Conservation (phyloP, 2,329 filamentous ascomycete genomes). For the Aspergillus unguis region DNA sequence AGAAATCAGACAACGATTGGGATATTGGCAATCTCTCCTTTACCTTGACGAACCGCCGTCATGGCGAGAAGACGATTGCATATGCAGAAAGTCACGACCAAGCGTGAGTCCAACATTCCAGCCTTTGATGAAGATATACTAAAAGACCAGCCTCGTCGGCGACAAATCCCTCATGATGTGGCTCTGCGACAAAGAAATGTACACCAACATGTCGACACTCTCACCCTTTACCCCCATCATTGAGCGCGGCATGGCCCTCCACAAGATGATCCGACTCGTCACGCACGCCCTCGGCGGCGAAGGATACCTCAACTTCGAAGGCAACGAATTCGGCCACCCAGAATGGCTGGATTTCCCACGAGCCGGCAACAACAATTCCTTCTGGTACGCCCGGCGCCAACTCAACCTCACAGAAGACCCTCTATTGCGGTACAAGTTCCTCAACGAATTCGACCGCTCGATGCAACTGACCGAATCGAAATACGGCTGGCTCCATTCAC, state of each 20-base stretch:
- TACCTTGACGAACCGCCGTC: constrained; percentile 86
- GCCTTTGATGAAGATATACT: neutral
- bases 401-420: constrained; percentile 86
- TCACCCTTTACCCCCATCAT: constrained; percentile 83
- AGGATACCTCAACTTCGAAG: constrained; percentile 97
- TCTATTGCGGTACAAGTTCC: constrained; percentile 80
- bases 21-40: constrained; percentile 80
- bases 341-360: constrained; percentile 99
- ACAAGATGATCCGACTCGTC: constrained; percentile 96
- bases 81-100: constrained; percentile 98
- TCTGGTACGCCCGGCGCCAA: constrained; percentile 90
- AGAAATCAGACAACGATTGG: constrained; percentile 87
- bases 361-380: constrained; percentile 86
- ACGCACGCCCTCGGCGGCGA: constrained; percentile 91
- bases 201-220: constrained; percentile 92
- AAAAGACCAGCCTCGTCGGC: constrained; percentile 69
- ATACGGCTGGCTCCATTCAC: constrained; percentile 83
- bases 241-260: constrained; percentile 82
- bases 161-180: constrained; percentile 98
- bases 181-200: constrained; percentile 94
- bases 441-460: constrained; percentile 88
- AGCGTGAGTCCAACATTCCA: constrained; percentile 63
- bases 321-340: constrained; percentile 97
- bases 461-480: constrained; percentile 88
- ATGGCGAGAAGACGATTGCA: constrained; percentile 97